A percentile compares a stretch with the other conserved stretches of the same genome.
Evolutionary conservation across 2,329 filamentous ascomycete genomes (phyloP).

Genomic region (Colletotrichum melonis): DNA sequence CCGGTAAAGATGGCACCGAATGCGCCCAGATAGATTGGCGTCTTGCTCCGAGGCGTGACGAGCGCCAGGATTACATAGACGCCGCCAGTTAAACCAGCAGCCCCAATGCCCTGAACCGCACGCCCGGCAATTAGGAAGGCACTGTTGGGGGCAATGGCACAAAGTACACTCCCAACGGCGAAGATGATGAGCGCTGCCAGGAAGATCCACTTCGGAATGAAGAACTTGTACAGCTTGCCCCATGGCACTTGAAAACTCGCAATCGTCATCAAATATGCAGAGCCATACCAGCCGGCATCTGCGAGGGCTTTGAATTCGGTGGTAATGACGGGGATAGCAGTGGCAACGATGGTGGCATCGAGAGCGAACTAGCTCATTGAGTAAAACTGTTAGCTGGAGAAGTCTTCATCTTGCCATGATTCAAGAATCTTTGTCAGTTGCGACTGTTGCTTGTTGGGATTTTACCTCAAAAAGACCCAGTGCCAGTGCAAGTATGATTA

Average conservation of each 20-base stretch:
- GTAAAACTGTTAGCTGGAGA: neutral
- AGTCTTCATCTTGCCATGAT: neutral
- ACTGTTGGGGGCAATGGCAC: constrained; percentile 51
- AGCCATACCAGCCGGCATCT: constrained; percentile 26
- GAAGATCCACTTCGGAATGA: constrained; percentile 57
- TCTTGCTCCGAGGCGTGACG: constrained; percentile 61
- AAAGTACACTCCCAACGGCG: constrained; percentile 58
- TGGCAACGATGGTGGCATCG: constrained; percentile 41
- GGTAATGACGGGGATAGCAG: constrained; percentile 34
- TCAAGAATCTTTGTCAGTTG: too few relatives aligned
- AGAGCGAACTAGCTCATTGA: neutral
- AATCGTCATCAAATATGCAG: neutral
- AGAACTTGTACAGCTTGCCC: constrained; percentile 66
- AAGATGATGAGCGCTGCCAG: constrained; percentile 49
- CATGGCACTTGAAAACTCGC: constrained; percentile 57
- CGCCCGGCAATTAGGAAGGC: constrained; percentile 52
- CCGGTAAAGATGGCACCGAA: constrained; percentile 64
- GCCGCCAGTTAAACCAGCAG: constrained; percentile 48
- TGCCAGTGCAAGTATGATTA: neutral
- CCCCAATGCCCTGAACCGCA: constrained; percentile 49
- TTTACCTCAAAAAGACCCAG: neutral
- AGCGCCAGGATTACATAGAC: constrained; percentile 71
- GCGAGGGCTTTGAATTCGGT: constrained; percentile 27
- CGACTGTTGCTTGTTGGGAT: too few relatives aligned
- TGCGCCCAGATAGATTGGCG: constrained; percentile 46